Base-by-base conservation (phyloP, 148 eudicot genomes). In the Camellia lanceoleosa region DNA sequence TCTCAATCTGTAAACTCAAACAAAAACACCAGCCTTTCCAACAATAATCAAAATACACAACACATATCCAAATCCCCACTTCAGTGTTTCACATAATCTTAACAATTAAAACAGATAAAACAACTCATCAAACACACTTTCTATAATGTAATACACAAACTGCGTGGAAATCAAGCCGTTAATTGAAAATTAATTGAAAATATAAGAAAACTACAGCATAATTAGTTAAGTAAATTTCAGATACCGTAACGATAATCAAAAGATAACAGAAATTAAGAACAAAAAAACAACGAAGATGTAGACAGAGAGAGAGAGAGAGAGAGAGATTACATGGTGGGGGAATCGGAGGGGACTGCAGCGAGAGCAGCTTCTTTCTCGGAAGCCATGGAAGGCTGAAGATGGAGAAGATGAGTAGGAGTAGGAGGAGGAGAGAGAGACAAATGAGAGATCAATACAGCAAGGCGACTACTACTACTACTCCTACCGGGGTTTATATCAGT, bases 331-430 rank as follows among this genome's bases (percentile, higher is more conserved):
- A 94, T 88, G 87, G 98, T 94, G 65, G 98, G 94, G 69, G 97
- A 76, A 87, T 94, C 97, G 60, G 89, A 78, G 58, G 94, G 91
- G 66, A 65, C 84, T n/a, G 98, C 91, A 46, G 93, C 90, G 66
- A 86, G 82, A 38, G 98, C 94, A 79, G 93, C 97, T 51, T 90
- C 95, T 71, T 91, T 87, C 82, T 94, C 98, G 47, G 98, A 87
- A 84, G 98, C 97, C 98, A 94, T 93, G 49, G 89, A 47, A 46
- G 85, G 76, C 38, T 74, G 41, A 68, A 30, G 68, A 5, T 10
- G 70, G 67, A 12, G 85, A 67, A 4, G 83, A 47, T 44, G 81
- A 80, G 13, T 65, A 73, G 56, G 79, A 84, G 64, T 74, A 14
- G 74, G 77, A 73, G 68, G 52, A 43, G 19, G 78, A n/a, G 78